A percentile compares a stretch with the other conserved stretches of the same genome.
Evolutionary conservation across 176 grass and related monocot species (phyloP).

Genomic region (Musa troglodytarum): DNA sequence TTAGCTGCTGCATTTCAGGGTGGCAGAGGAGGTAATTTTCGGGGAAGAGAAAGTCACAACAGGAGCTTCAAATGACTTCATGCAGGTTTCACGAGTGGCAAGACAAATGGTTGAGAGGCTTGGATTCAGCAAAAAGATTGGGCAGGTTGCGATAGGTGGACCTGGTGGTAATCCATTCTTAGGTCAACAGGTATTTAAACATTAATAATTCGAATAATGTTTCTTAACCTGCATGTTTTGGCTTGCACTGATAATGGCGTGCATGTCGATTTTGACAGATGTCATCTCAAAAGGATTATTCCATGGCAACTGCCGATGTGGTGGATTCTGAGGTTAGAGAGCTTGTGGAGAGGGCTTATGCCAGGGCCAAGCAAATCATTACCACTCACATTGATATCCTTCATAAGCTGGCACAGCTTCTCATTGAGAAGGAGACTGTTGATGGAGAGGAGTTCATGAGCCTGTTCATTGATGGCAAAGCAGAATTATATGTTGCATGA

Average conservation of each 20-base stretch:
- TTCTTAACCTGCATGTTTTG: background rate
- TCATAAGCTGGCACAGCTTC: slow-evolving; percentile 76
- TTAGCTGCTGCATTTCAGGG: slow-evolving; percentile 35
- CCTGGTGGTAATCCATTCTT: slow-evolving; percentile 95
- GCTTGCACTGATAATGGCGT: slow-evolving; percentile 4
- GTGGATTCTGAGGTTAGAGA: slow-evolving; percentile 90
- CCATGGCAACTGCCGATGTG: slow-evolving; percentile 85
- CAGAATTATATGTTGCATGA: slow-evolving; percentile 79
- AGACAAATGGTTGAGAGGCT: slow-evolving; percentile 99
- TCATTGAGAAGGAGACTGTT: slow-evolving; percentile 94
- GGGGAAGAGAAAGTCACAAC: slow-evolving; percentile 88
- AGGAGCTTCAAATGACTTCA: slow-evolving; percentile 91
- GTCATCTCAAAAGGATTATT: slow-evolving; percentile 94
- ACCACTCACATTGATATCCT: slow-evolving; percentile 79
- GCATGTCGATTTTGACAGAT: slow-evolving; percentile 37
- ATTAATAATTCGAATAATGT: background rate
- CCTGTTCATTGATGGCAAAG: slow-evolving; percentile 88
- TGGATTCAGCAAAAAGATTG: slow-evolving; percentile 97
- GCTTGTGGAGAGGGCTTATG: slow-evolving; percentile 73
- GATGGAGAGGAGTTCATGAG: slow-evolving; percentile 99
- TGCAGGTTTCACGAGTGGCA: slow-evolving; percentile 92
- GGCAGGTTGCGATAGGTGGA: slow-evolving; percentile 80
- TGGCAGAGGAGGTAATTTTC: slow-evolving; percentile 99
- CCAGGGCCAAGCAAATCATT: slow-evolving; percentile 61
- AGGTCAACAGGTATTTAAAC: slow-evolving; percentile 73